A percentile compares a stretch with the other conserved stretches of the same genome.
Conservation (phyloP, 2,329 filamentous ascomycete genomes). For the Talaromyces sp. region DNA sequence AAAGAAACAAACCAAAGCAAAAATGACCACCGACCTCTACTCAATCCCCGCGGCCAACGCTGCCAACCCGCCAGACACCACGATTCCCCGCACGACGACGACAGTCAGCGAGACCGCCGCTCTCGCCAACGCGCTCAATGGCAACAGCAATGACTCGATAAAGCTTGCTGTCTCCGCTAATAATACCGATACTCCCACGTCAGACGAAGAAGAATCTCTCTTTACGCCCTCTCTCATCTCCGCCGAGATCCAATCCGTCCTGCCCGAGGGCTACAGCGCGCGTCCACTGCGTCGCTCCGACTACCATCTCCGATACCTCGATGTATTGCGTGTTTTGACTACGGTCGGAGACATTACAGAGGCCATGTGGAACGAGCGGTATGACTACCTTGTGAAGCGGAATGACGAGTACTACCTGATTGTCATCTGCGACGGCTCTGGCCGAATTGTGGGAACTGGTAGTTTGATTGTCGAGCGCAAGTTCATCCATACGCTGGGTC, state of each 20-base stretch:
- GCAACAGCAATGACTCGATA: constrained; percentile 10
- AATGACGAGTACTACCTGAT: constrained; percentile 80
- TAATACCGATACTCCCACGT: not conserved
- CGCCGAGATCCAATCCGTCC: constrained; percentile 62
- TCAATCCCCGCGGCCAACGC: constrained; percentile 11
- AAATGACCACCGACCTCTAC: constrained; percentile 13
- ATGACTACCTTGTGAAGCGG: constrained; percentile 71
- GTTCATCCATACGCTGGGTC: constrained; percentile 45
- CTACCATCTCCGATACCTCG: constrained; percentile 77
- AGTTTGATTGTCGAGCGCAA: constrained; percentile 90
- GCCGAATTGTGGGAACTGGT: constrained; percentile 80
- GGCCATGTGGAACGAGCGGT: constrained; percentile 71
- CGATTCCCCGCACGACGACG: constrained; percentile 5
- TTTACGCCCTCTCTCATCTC: constrained; percentile 77
- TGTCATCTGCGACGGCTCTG: constrained; percentile 70
- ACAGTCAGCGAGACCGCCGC: constrained; percentile 17
- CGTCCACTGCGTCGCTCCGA: constrained; percentile 76
- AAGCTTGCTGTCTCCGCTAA: constrained; percentile 17
- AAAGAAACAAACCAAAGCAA: not conserved
- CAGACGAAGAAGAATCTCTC: constrained; percentile 53
- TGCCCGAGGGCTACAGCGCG: constrained; percentile 78
- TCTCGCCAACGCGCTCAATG: constrained; percentile 11
- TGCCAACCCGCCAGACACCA: constrained; percentile 6
- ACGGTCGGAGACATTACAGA: constrained; percentile 83
- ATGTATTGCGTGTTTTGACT: constrained; percentile 85